Evolutionary conservation across 306 rosid genomes (phyloP).

Genomic region (Begonia peltatifolia): DNA sequence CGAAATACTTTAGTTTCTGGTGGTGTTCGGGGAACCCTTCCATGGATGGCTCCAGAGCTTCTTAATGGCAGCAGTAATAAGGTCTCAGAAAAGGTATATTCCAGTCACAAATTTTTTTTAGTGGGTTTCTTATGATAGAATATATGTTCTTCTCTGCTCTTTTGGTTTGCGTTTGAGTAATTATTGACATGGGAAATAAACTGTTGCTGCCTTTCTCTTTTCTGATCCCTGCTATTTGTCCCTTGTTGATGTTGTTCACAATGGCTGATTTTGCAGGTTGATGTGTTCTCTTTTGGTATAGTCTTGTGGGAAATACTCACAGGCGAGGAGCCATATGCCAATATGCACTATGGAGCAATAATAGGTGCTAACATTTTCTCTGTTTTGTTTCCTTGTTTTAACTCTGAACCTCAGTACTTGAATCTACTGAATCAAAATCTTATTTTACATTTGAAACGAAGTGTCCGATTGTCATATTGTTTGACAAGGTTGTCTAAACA

Average conservation of each 20-base stretch:
- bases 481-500: no score
- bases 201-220: neutral
- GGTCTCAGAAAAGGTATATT: conserved; percentile 73
- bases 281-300: conserved; percentile 85
- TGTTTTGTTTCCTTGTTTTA: neutral
- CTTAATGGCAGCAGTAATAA: conserved; percentile 78
- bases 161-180: no score
- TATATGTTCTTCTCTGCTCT: no score
- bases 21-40: conserved; percentile 82
- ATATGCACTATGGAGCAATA: conserved; percentile 96
- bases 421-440: neutral
- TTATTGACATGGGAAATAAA: no score
- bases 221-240: neutral
- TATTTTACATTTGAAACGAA: no score
- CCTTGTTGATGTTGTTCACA: neutral
- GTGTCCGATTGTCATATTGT: no score
- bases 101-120: neutral
- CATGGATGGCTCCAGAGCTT: conserved; percentile 95
- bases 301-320: conserved; percentile 95
- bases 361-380: conserved; percentile 33
- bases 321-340: conserved; percentile 91
- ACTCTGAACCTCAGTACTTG: neutral
- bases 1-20: conserved; percentile 79
- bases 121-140: no score
- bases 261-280: conserved; percentile 42